phyloP scores from a whole-genome alignment of 352 stramenopile genomes.

The Globisporangium orthogonon region DNA sequence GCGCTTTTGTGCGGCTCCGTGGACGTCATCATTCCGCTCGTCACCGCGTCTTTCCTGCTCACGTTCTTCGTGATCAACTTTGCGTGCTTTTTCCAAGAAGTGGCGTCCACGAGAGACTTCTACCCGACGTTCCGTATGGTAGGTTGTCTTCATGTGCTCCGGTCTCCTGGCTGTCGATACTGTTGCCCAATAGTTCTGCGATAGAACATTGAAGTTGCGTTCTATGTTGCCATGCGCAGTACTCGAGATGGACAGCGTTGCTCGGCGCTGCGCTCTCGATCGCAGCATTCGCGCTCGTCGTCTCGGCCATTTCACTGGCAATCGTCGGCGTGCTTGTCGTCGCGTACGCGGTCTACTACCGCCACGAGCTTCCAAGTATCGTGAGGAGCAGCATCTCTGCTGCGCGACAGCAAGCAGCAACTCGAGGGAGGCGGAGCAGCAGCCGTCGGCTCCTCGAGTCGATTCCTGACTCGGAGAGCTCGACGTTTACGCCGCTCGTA shows the following conservation, averaged over 20 bases:
- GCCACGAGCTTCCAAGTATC: slow-evolving; percentile 18
- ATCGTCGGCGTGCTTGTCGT: slow-evolving; percentile 18
- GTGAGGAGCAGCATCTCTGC: slow-evolving; percentile 3
- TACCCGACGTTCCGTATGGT: slow-evolving; percentile 37
- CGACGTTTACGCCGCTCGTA: slow-evolving; percentile 1
- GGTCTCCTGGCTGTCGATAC: no score
- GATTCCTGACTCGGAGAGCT: slow-evolving; percentile 4
- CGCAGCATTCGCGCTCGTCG: slow-evolving; percentile 31
- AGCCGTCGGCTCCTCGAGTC: slow-evolving; percentile 8
- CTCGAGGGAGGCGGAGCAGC: neutral
- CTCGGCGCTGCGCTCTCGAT: slow-evolving; percentile 35
- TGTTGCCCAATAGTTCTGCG: neutral
- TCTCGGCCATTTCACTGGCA: slow-evolving; percentile 32
- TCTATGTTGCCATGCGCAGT: slow-evolving; percentile 24
- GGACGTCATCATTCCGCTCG: slow-evolving; percentile 30
- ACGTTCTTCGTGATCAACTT: slow-evolving; percentile 47
- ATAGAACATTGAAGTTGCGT: neutral
- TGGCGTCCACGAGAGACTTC: slow-evolving; percentile 29
- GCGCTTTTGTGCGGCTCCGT: slow-evolving; percentile 34
- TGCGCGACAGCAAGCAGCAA: neutral
- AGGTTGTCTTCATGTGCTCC: slow-evolving; percentile 7
- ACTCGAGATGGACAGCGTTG: slow-evolving; percentile 45
- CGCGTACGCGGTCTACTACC: slow-evolving; percentile 22
- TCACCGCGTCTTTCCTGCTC: slow-evolving; percentile 38
- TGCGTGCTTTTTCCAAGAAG: slow-evolving; percentile 45